Percentiles rank a stretch among this genome's conserved stretches.
phyloP scores from a whole-genome alignment of 1,284 basidiomycete genomes.

The Lentinus polychrous region DNA sequence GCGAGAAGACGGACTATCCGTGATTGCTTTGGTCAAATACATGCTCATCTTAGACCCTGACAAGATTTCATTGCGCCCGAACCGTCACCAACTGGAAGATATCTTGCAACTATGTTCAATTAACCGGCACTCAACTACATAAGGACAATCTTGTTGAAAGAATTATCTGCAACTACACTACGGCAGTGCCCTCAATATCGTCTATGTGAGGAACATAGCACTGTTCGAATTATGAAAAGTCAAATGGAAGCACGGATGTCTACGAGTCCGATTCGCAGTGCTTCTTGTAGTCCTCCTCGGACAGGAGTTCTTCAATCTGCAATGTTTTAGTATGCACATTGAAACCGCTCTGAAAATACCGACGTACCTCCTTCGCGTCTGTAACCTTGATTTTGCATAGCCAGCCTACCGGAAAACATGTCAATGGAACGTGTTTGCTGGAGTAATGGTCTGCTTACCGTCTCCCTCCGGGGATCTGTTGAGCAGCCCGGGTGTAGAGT shows the following conservation, averaged over 20 bases:
- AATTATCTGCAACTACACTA: no score
- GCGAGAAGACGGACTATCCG: slow-evolving; percentile 74
- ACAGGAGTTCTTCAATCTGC: slow-evolving; percentile 72
- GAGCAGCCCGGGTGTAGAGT: slow-evolving; percentile 70
- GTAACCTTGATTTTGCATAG: slow-evolving; percentile 89
- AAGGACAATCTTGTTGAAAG: no score
- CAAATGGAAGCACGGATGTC: no score
- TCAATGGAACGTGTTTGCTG: not conserved
- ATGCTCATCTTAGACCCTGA: no score
- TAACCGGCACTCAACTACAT: no score
- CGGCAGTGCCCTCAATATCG: no score
- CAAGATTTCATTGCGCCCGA: no score
- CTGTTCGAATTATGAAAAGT: no score
- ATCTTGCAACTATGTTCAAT: no score
- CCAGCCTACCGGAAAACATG: slow-evolving; percentile 64
- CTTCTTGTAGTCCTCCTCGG: slow-evolving; percentile 73
- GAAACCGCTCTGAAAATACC: not conserved
- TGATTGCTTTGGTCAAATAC: slow-evolving; percentile 5
- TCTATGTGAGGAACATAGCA: no score
- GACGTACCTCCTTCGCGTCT: slow-evolving; percentile 63
- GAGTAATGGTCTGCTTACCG: slow-evolving; percentile 45
- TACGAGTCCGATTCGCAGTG: slow-evolving; percentile 46
- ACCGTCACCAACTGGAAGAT: no score
- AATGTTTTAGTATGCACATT: not conserved
- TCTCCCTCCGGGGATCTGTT: slow-evolving; percentile 87